Base-by-base conservation (phyloP, 495 filamentous ascomycete species). In the Apodospora peruviana region DNA sequence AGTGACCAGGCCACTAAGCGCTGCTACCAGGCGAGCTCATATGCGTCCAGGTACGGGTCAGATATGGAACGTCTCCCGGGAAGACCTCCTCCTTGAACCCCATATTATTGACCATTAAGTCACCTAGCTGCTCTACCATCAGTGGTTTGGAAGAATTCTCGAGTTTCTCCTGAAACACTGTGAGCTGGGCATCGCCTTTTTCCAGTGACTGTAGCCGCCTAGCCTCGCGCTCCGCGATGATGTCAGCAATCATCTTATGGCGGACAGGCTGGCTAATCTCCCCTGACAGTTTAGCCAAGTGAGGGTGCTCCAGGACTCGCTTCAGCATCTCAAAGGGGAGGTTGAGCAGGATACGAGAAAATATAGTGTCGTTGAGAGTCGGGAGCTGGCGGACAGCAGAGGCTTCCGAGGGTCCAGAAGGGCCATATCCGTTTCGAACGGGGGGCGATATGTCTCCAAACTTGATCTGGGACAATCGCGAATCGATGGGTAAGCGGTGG, bases 301-400 rank as follows among this genome's bases (percentile, higher is more conserved):
- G 64, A 3, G 62, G 62, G 12, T 78, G 73, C 54, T 79, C 76
- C 39, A 87, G 62, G 5, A 84, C 52, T 27, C 62, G 66, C 55
- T 83, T 77, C 29, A 87, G 70, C 20, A 79, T 57, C 11, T 71
- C 60, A 52, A 83, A 84, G 0, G 84, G 84, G 1, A 87, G 61
- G 41, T 85, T 84, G 29, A 87, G 62, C 8, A 88, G 55, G 40
- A 85, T 69, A 37, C 74, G 81, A 0, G 84, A 87, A 4, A 88
- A 62, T 3, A 73, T 56, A 1, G 57, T 67, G 4, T 69, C 45
- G 47, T 48, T 48, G 0, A 25, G 21, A 5, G 54, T 45, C 11
- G 55, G 52, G 7, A 27, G 44, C 4, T 7, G 29, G 40, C 5
- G 45, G 14, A 20, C 23, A 24, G 43, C 40, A 4, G 14, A 17